Conservation (phyloP, 495 filamentous ascomycete species). For the Penicillium antarcticum region DNA sequence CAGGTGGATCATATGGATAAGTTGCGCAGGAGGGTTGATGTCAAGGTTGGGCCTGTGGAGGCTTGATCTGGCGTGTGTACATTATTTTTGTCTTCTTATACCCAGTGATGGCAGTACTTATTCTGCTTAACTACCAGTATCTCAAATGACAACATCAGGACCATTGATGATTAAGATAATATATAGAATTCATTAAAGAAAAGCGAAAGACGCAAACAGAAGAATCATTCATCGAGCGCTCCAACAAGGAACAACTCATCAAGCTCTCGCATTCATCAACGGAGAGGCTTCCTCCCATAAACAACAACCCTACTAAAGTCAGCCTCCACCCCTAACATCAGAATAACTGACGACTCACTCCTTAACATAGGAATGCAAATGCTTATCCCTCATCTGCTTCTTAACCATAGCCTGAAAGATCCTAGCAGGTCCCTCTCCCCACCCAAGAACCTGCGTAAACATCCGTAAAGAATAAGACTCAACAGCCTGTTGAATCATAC, state of each 20-base stretch:
- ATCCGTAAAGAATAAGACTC: conserved; percentile 54
- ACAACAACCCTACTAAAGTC: conserved; percentile 10
- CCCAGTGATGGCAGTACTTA: too few species aligned
- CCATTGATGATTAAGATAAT: too few species aligned
- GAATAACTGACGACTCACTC: not conserved
- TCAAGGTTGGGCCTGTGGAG: conserved; percentile 64
- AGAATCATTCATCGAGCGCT: too few species aligned
- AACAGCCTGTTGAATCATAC: conserved; percentile 59
- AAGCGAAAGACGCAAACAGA: not conserved
- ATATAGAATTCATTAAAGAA: too few species aligned
- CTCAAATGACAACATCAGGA: not conserved
- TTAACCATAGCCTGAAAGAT: conserved; percentile 36
- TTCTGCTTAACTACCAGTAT: not conserved
- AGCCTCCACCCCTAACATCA: not conserved
- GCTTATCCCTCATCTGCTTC: conserved; percentile 14
- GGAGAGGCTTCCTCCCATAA: conserved; percentile 13
- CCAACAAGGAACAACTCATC: not conserved
- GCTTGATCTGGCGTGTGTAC: conserved; percentile 5
- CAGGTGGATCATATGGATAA: conserved; percentile 28
- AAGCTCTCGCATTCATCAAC: not conserved
- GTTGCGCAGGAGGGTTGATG: conserved; percentile 40
- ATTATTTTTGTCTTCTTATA: too few species aligned
- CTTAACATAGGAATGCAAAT: conserved; percentile 28
- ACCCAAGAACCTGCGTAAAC: conserved; percentile 56
- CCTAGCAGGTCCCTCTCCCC: conserved; percentile 27